A percentile compares a stretch with the other conserved stretches of the same genome.
Evolutionary conservation across 768 basidiomycete genomes (phyloP).

Genomic region (Pleurotus tuoliensis): DNA sequence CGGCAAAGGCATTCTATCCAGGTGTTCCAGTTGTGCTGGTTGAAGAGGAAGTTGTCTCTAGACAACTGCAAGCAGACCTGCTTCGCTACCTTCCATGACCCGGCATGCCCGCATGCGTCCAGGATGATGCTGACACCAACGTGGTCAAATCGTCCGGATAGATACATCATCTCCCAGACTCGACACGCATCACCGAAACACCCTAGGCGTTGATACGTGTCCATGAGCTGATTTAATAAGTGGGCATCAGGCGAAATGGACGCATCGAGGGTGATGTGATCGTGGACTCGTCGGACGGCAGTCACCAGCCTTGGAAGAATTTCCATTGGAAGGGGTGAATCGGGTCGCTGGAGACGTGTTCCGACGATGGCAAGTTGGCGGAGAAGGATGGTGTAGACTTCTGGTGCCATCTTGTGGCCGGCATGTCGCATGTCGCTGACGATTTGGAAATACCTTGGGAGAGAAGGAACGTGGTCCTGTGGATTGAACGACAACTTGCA

Average conservation of each 20-base stretch:
- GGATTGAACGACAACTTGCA: slow-evolving; percentile 51
- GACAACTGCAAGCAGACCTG: slow-evolving; percentile 52
- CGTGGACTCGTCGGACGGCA: slow-evolving; percentile 65
- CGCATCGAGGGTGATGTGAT: slow-evolving; percentile 74
- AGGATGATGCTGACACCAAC: slow-evolving; percentile 77
- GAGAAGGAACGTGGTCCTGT: slow-evolving; percentile 34
- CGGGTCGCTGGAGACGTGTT: slow-evolving; percentile 21
- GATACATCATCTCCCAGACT: slow-evolving; percentile 75
- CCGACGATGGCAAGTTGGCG: slow-evolving; percentile 48
- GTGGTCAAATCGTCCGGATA: slow-evolving; percentile 54
- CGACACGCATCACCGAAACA: slow-evolving; percentile 68
- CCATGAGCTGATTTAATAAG: slow-evolving; percentile 84
- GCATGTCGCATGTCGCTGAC: slow-evolving; percentile 75
- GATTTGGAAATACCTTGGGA: slow-evolving; percentile 67
- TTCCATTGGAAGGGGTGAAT: slow-evolving; percentile 13
- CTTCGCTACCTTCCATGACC: slow-evolving; percentile 45
- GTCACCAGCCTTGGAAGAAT: slow-evolving; percentile 33
- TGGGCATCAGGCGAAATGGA: slow-evolving; percentile 65
- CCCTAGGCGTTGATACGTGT: slow-evolving; percentile 79
- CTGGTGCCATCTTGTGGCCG: slow-evolving; percentile 50
- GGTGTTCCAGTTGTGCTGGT: slow-evolving; percentile 72
- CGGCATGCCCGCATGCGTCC: slow-evolving; percentile 74
- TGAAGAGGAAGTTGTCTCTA: slow-evolving; percentile 47
- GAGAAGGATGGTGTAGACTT: slow-evolving; percentile 68
- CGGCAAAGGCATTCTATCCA: slow-evolving; percentile 88